Evolutionary conservation across 2,329 filamentous ascomycete genomes (phyloP).

Genomic region (Fusarium albidum): DNA sequence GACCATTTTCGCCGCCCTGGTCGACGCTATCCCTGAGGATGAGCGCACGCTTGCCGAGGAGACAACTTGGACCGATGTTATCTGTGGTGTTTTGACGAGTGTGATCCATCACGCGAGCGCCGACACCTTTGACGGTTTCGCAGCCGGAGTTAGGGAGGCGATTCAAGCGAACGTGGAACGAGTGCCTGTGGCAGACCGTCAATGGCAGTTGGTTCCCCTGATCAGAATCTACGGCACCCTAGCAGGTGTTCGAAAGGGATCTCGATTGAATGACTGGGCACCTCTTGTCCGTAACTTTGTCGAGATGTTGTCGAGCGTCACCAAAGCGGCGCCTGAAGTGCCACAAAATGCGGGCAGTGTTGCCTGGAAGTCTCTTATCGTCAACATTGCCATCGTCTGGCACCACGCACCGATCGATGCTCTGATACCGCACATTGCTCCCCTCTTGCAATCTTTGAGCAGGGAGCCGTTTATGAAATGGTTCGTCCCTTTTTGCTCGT

Average conservation of each 20-base stretch:
- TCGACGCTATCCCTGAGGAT: constrained; percentile 59
- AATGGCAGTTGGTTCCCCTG: constrained; percentile 56
- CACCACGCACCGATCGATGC: constrained; percentile 82
- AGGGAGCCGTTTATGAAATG: constrained; percentile 71
- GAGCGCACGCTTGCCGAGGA: constrained; percentile 57
- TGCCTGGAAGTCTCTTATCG: constrained; percentile 67
- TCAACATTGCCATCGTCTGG: constrained; percentile 71
- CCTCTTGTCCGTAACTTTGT: constrained; percentile 65
- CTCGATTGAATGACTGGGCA: constrained; percentile 77
- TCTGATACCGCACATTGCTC: constrained; percentile 73
- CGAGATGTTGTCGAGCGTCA: constrained; percentile 58
- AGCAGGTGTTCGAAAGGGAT: constrained; percentile 83
- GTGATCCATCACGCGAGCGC: constrained; percentile 82
- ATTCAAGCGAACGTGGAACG: constrained; percentile 49
- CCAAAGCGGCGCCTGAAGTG: constrained; percentile 48
- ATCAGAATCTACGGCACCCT: constrained; percentile 72
- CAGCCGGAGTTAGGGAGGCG: constrained; percentile 67
- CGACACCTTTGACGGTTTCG: constrained; percentile 75
- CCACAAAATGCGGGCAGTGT: constrained; percentile 48
- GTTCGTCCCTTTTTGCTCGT: constrained; percentile 87
- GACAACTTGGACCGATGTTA: constrained; percentile 68
- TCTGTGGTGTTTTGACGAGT: constrained; percentile 80
- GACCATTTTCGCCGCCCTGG: constrained; percentile 60
- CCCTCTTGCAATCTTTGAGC: constrained; percentile 71
- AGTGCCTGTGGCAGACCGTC: constrained; percentile 17